phyloP scores from a whole-genome alignment of 2,329 filamentous ascomycete genomes.

The Blastomyces gilchristii region DNA sequence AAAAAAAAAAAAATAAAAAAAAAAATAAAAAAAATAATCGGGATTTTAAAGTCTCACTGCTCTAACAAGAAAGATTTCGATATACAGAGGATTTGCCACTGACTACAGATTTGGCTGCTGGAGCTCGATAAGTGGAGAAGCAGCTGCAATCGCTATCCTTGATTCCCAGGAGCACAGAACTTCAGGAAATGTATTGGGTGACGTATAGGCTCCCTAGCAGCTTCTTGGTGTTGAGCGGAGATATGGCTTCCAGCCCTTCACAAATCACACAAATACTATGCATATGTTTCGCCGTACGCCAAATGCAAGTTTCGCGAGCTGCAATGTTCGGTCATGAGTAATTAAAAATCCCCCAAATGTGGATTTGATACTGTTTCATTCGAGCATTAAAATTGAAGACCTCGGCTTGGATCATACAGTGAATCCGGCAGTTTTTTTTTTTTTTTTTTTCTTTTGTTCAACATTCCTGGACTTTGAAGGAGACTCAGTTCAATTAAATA shows the following conservation, averaged over 20 bases:
- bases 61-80: too few species aligned
- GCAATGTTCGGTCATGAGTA: neutral
- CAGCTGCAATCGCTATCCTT: neutral
- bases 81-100: neutral
- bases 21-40: neutral
- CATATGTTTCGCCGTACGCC: neutral
- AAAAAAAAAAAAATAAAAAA: too few species aligned
- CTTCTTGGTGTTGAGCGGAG: neutral
- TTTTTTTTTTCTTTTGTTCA: neutral
- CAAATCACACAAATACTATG: neutral
- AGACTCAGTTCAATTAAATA: neutral
- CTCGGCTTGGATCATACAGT: neutral
- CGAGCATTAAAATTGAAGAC: neutral
- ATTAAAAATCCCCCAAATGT: neutral
- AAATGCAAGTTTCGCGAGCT: neutral
- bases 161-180: neutral
- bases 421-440: neutral
- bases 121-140: neutral
- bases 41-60: neutral
- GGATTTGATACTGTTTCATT: neutral
- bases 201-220: neutral
- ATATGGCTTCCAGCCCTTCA: neutral
- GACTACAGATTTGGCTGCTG: neutral
- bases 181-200: neutral
- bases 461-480: neutral